These are phyloP conservation scores for Manihot esculenta DNA, from an alignment of 441 rosid species.

Conservation along the genomic window DNA sequence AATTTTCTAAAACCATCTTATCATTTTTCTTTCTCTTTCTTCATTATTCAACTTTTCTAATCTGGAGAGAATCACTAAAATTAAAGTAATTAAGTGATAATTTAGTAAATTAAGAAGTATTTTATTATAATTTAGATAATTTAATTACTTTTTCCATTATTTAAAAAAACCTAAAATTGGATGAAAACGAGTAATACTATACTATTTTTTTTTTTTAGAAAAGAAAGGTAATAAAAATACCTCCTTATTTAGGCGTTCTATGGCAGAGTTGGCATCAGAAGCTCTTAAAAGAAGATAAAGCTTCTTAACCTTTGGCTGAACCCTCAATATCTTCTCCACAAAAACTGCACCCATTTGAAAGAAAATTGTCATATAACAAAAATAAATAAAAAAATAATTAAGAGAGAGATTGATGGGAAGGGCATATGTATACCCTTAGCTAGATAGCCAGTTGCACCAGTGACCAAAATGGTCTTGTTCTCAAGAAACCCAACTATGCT, in stretches of 20 bases:
- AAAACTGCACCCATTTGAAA: conserved; percentile 40
- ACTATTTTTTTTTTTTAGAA: too few relatives aligned
- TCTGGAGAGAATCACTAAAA: too few relatives aligned
- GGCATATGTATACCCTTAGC: conserved; percentile 39
- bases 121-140: too few relatives aligned
- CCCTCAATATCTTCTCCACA: conserved; percentile 58
- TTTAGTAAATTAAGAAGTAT: too few relatives aligned
- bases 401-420: not conserved
- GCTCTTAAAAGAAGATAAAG: conserved; percentile 62
- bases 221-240: too few relatives aligned
- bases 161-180: too few relatives aligned
- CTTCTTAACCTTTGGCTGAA: conserved; percentile 60
- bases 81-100: too few relatives aligned
- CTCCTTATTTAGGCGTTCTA: conserved; percentile 45
- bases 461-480: conserved; percentile 48
- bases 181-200: too few relatives aligned
- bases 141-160: too few relatives aligned
- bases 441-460: conserved; percentile 59
- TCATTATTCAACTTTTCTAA: too few relatives aligned
- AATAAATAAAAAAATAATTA: not conserved
- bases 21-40: too few relatives aligned
- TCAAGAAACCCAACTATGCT: conserved; percentile 46
- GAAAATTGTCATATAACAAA: not conserved
- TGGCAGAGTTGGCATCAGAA: conserved; percentile 39
- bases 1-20: too few relatives aligned